Base-by-base conservation (phyloP, 768 basidiomycete genomes). In the Macrolepiota albuminosa region DNA sequence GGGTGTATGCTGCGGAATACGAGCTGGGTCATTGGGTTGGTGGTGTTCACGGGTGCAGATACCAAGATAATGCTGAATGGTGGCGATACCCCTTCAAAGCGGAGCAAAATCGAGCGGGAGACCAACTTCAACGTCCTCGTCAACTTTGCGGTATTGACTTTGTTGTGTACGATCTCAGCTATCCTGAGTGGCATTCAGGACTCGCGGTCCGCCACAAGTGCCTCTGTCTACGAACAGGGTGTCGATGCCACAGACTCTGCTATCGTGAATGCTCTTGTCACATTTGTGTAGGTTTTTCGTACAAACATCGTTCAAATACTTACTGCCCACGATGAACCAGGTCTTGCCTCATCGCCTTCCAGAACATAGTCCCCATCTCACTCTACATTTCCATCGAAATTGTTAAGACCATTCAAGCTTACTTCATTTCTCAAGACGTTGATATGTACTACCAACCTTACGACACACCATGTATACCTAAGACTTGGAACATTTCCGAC, bases 401-500 rank as follows among this genome's bases (percentile, higher is more conserved):
- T 64, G 95, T 97, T 79, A 97, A 97, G 78, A 97, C 95, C 1
- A 93, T 96, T 58, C 95, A 97, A 71, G 95, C 95, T 3, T 96
- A 85, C 76, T 96, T 97, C 78, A 98, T 97, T 69, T 91, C 89
- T 8, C 93, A 96, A 71, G 95, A 98, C 69, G 67, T 94, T 64
- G 95, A 98, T 72, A 95, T 98, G 93, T 97, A 93, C 78, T 97
- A 97, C 75, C 77, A 82, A 60, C 85, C 88, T 40, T 88, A 88
- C 71, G 87, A 97, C 69, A 88, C 91, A 2, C 77, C 93, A 0
- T 98, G 96, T 67, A 86, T 94, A 4, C 95, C 96, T 31, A 98
- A 98, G 72, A 95, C 93, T 6, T 98, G 96, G 95, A 96, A 95
- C 70, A 95, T 98, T 67, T 97, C 94, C 3, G 96, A 98, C 70